Conservation (phyloP, 139 green algal genomes). For the Deuterostichococcus epilithicus region DNA sequence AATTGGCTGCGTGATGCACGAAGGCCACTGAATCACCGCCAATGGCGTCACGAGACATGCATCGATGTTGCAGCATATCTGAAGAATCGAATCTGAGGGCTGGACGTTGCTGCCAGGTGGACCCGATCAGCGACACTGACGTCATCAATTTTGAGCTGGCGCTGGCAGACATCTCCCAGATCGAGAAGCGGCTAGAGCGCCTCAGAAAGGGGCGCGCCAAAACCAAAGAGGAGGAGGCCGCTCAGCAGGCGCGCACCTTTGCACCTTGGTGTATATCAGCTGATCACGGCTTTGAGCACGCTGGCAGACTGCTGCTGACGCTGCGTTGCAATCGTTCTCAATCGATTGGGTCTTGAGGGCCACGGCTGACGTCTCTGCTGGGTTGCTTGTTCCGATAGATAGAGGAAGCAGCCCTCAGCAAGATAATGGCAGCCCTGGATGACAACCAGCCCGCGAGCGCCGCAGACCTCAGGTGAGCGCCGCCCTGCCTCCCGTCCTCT, state of each 20-base stretch:
- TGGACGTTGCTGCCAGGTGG: constrained; percentile 10
- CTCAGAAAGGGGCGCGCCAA: constrained; percentile 76
- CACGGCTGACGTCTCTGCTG: background rate
- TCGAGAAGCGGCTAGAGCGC: constrained; percentile 83
- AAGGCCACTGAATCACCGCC: background rate
- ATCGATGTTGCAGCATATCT: no score
- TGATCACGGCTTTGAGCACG: no score
- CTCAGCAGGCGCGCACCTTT: constrained; percentile 31
- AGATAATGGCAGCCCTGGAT: constrained; percentile 57
- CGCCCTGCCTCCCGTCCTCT: no score
- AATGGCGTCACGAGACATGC: background rate
- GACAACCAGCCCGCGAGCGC: constrained; percentile 65
- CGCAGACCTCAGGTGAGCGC: constrained; percentile 51
- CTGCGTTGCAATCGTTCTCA: no score
- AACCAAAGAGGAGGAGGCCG: constrained; percentile 65
- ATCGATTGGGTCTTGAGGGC: background rate
- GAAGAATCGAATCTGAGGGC: no score
- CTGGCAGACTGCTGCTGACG: no score
- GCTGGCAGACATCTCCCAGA: constrained; percentile 83
- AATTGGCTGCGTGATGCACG: background rate
- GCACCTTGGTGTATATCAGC: no score
- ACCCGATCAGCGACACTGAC: constrained; percentile 69
- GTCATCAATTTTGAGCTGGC: constrained; percentile 97
- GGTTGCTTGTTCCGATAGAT: constrained; percentile 8
- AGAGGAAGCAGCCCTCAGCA: constrained; percentile 66